Percentiles rank a stretch among this genome's conserved stretches.
These are phyloP conservation scores for Heterobasidion parviporum DNA, from an alignment of 1,284 basidiomycete species.

Conservation along the genomic window DNA sequence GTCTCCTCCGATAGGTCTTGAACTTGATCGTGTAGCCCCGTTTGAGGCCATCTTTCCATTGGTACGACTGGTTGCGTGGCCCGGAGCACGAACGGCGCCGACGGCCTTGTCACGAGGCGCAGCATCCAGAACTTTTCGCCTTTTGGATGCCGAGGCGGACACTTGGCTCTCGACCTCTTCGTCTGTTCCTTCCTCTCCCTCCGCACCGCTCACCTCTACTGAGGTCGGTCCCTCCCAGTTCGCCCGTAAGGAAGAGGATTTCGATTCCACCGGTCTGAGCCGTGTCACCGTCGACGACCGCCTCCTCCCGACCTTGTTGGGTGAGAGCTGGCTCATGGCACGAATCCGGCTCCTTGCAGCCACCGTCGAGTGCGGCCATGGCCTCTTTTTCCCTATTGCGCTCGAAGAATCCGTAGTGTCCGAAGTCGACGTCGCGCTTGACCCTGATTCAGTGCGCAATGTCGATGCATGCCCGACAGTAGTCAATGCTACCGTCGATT, in stretches of 20 bases:
- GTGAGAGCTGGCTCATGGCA: constrained; percentile 1
- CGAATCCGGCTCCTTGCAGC: constrained; percentile 4
- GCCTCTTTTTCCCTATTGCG: constrained; percentile 19
- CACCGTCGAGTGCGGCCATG: constrained; percentile 12
- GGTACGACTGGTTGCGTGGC: no score
- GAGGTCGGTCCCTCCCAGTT: constrained; percentile 4
- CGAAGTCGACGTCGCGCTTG: constrained; percentile 27
- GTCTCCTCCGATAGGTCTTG: no score
- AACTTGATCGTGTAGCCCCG: no score
- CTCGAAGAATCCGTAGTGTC: constrained; percentile 13
- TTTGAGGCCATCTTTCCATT: no score
- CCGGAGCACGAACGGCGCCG: no score
- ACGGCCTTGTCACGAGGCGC: no score
- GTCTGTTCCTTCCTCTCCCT: constrained; percentile 2
- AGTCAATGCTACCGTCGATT: constrained; percentile 31
- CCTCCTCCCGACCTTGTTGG: constrained; percentile 1
- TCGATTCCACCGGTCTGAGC: constrained; percentile 2
- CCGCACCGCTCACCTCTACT: constrained; percentile 8
- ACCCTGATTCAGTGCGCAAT: constrained; percentile 33
- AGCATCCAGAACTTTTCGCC: constrained; percentile 1
- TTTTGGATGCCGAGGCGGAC: constrained; percentile 6
- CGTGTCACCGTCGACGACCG: constrained; percentile 1
- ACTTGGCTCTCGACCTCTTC: not conserved
- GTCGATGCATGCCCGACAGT: constrained; percentile 37
- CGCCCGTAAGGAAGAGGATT: constrained; percentile 2